These are phyloP conservation scores for Zymoseptoria crescenta DNA, from an alignment of 2,329 filamentous ascomycete species.

Conservation along the genomic window DNA sequence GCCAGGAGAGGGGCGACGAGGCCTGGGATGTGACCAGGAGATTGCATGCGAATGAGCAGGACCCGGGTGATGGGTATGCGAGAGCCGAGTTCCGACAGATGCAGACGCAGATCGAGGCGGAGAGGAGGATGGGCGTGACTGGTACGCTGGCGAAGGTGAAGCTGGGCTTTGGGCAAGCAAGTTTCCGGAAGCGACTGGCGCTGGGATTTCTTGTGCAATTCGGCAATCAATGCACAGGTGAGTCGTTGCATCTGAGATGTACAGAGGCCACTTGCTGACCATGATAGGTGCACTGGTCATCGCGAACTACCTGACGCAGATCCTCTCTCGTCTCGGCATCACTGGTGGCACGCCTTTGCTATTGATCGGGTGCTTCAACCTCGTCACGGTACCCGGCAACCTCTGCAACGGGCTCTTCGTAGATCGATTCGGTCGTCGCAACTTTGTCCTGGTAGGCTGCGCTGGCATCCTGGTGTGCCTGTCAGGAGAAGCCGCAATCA, in stretches of 20 bases:
- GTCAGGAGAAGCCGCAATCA: conserved; percentile 4
- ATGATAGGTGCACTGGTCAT: not conserved
- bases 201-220: conserved; percentile 1
- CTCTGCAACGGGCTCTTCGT: conserved; percentile 2
- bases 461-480: conserved; percentile 5
- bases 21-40: not conserved
- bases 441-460: conserved; percentile 6
- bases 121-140: not conserved
- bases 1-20: not conserved
- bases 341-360: conserved; percentile 4
- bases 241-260: not conserved
- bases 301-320: conserved; percentile 2
- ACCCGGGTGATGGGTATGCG: conserved; percentile 1
- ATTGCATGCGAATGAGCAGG: not conserved
- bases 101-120: conserved; percentile 2
- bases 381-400: not conserved
- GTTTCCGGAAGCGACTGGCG: conserved; percentile 1
- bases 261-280: not conserved
- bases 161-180: not conserved
- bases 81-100: conserved; percentile 5
- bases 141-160: not conserved
- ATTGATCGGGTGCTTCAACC: conserved; percentile 1
- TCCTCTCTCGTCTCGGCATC: not conserved
- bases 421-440: conserved; percentile 5
- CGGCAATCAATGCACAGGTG: not conserved